Percentiles rank a stretch among this genome's conserved stretches.
Evolutionary conservation across 805 yeast genomes (phyloP).

Genomic region (Candida taoyuanica): DNA sequence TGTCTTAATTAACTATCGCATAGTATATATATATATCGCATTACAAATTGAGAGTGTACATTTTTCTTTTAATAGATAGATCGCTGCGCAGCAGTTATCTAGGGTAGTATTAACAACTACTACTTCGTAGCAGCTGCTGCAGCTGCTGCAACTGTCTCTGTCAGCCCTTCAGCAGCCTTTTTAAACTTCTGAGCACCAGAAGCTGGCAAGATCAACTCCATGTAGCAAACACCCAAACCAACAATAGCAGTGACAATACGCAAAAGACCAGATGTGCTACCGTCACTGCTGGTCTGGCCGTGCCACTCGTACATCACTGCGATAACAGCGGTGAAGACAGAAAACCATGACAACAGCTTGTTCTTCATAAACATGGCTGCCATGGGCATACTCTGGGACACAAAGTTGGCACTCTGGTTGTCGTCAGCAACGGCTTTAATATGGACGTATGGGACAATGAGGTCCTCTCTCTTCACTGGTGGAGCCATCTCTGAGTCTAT

Average conservation of each 20-base stretch:
- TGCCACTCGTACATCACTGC: constrained; percentile 28
- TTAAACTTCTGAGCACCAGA: constrained; percentile 8
- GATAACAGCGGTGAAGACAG: constrained; percentile 47
- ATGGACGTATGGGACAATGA: constrained; percentile 40
- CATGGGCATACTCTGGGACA: constrained; percentile 60
- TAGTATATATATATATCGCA: too few species aligned
- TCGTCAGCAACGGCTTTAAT: constrained; percentile 43
- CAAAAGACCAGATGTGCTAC: constrained; percentile 27
- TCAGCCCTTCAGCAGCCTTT: constrained; percentile 10
- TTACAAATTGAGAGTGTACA: not conserved
- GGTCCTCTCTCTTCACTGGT: constrained; percentile 33
- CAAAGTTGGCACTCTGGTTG: constrained; percentile 37
- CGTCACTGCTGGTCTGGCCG: constrained; percentile 28
- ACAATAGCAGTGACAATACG: constrained; percentile 7
- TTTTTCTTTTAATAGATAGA: too few species aligned
- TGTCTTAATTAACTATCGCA: too few species aligned
- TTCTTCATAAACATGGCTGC: constrained; percentile 61
- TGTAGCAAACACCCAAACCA: constrained; percentile 45
- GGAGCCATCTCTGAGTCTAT: constrained; percentile 26
- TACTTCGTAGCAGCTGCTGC: constrained; percentile 7
- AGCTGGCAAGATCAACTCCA: constrained; percentile 36
- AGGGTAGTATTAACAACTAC: not conserved
- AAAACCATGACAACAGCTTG: constrained; percentile 40
- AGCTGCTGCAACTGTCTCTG: constrained; percentile 12
- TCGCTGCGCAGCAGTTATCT: not conserved